Evolutionary conservation across 1,139 yeast species (phyloP), one percentile per base, ranked within the genome.

Genomic region (Hyphopichia buzzinii): DNA sequence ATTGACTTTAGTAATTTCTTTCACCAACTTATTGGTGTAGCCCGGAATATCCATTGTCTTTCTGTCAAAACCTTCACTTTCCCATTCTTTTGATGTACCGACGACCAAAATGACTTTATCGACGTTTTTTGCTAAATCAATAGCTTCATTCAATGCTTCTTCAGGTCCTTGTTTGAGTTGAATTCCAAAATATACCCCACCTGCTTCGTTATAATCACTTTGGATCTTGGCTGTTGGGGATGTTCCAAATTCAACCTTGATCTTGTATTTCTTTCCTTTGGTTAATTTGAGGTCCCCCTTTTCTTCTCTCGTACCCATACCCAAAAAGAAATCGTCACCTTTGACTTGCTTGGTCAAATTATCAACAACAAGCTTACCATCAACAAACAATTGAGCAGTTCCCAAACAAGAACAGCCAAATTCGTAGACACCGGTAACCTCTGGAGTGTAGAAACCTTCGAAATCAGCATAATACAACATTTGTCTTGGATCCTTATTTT

Each of bases 391-490:
- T 44, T 64, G 62, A 16, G 76, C 81, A 26, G 82, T 74, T 26
- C 85, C 85, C 39, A 62, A 49, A 25, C 72, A 73, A 10, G 72
- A 52, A 33, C 70, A 54, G 23, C 82, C 80, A 48, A 79, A 73
- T 37, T 65, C 72, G 49, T 75, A 79, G 6, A 57, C 68, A 16
- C 71, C 79, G 32, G 68, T 50, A 34, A 61, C 71, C 31, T 70
- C 74, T 3, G 82, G 74, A 5, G 52, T 54, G 43, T 65, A 73
- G 24, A 59, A 55, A 37, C 78, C 62, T 35, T 46, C 74, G 37
- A 77, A 51, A 40, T 73, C 79, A 36, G 64, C 59, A 45, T 65
- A 77, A 51, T 46, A 58, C 34, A 56, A 47, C 23, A 48, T 47
- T 27, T 50, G 45, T 26, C 47, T 55, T 2, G 48, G 46, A 7